These are phyloP conservation scores for Taphrina wiesneri DNA, from an alignment of 1,139 yeast genomes.

Conservation along the genomic window DNA sequence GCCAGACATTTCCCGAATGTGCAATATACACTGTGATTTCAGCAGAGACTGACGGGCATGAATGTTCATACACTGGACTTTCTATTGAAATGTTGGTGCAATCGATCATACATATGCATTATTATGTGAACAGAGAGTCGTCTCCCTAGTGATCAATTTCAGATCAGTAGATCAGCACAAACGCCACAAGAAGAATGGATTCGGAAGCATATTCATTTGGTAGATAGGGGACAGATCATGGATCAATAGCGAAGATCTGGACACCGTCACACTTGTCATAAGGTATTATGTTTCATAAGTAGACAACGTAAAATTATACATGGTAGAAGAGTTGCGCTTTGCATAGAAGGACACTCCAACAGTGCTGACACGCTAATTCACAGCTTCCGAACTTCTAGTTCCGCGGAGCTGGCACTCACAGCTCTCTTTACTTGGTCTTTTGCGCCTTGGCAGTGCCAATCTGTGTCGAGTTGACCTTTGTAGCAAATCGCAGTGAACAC, in stretches of 20 bases:
- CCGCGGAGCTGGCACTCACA: background rate
- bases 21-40: background rate
- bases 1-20: slow-evolving; percentile 14
- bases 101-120: background rate
- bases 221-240: too few relatives aligned
- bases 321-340: background rate
- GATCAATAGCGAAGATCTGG: too few relatives aligned
- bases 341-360: background rate
- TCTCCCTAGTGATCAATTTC: background rate
- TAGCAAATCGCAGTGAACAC: slow-evolving; percentile 84
- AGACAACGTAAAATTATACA: background rate
- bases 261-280: background rate
- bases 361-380: background rate
- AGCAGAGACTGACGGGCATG: background rate
- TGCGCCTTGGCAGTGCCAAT: slow-evolving; percentile 32
- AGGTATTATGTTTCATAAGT: background rate
- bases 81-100: background rate
- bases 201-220: background rate
- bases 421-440: slow-evolving; percentile 6
- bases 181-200: background rate
- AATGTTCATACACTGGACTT: background rate
- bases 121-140: background rate
- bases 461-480: slow-evolving; percentile 51
- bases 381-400: background rate
- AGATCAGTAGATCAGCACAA: background rate